Conservation (phyloP, 345 rosid genomes). For the Citrus sinensis region DVS_A1.0 CM039162.1:9799501-9800000, state of each 20-base stretch:
- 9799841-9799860: slow-evolving; percentile 47
- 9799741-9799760: slow-evolving; percentile 85
- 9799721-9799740: slow-evolving; percentile 64
- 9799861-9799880: slow-evolving; percentile 56
- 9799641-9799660: background rate
- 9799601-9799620: background rate
- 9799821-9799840: slow-evolving; percentile 41
- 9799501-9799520: background rate
- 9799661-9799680: background rate
- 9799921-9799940: slow-evolving; percentile 2
- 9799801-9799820: background rate
- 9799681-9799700: slow-evolving; percentile 57
- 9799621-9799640: background rate
- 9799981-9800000: background rate
- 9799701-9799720: slow-evolving; percentile 69
- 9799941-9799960: background rate
- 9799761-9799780: background rate
- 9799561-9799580: background rate
- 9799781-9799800: background rate
- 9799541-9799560: background rate
- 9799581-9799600: background rate
- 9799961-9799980: background rate
- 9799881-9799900: slow-evolving; percentile 78
- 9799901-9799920: slow-evolving; percentile 80
- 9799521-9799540: background rate